Percentiles rank a stretch among this genome's conserved stretches.
These are phyloP conservation scores for Fraxinus baroniana DNA, from an alignment of 305 asterid species.

Conservation along the genomic window DNA sequence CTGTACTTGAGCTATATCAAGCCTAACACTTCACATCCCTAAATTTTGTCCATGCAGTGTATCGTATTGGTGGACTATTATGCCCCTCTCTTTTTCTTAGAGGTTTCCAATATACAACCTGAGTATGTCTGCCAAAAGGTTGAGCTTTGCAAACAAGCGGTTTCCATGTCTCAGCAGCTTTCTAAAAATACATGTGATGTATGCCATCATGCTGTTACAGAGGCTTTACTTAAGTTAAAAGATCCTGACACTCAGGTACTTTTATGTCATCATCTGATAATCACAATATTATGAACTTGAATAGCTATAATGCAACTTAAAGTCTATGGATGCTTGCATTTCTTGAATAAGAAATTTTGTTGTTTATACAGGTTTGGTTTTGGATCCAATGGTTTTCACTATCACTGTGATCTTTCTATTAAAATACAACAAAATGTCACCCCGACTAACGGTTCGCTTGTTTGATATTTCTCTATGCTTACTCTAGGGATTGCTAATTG, in stretches of 20 bases:
- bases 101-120: conserved; percentile 52
- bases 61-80: conserved; percentile 78
- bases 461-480: neutral
- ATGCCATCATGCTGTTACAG: conserved; percentile 66
- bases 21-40: neutral
- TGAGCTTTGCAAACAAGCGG: conserved; percentile 52
- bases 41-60: conserved; percentile 54
- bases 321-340: neutral
- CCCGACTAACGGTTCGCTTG: neutral
- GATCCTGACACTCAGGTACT: conserved; percentile 94
- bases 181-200: conserved; percentile 62
- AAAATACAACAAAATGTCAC: neutral
- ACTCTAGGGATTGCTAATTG: neutral
- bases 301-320: neutral
- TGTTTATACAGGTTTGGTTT: neutral
- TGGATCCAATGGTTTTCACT: neutral
- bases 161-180: conserved; percentile 33
- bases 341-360: neutral
- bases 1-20: neutral
- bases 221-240: conserved; percentile 70
- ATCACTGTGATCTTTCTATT: neutral
- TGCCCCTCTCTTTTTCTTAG: conserved; percentile 78
- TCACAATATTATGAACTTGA: neutral
- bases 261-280: neutral
- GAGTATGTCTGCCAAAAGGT: conserved; percentile 59